Percentiles rank a stretch among this genome's conserved stretches.
phyloP scores from a whole-genome alignment of 371 early-diverging fungal genomes.

The Saksenaea vasiformis region DNA sequence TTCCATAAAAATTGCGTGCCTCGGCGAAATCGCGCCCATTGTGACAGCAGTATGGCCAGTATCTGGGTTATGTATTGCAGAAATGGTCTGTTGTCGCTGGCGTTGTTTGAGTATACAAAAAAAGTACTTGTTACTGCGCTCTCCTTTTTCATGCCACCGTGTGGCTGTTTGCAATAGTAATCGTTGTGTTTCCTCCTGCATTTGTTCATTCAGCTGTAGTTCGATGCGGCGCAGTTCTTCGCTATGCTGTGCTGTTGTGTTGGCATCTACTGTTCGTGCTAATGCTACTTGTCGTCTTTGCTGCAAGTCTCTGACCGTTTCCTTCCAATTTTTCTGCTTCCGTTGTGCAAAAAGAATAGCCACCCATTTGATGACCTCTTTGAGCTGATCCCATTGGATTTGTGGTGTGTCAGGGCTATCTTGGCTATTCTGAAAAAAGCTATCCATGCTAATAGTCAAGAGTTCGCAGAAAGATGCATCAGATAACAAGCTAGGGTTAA shows the following conservation, averaged over 20 bases:
- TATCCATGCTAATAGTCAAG: background rate
- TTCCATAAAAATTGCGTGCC: too few relatives aligned
- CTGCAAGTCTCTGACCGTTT: background rate
- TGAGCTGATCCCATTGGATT: background rate
- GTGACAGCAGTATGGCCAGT: too few relatives aligned
- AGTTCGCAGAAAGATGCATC: background rate
- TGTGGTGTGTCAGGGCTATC: background rate
- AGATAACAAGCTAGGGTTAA: conserved; percentile 4
- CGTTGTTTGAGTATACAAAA: too few relatives aligned
- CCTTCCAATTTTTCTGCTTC: background rate
- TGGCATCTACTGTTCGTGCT: too few relatives aligned
- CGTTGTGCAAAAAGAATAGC: background rate
- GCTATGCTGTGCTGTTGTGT: background rate
- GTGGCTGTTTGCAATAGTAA: conserved; percentile 3
- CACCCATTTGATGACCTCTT: background rate
- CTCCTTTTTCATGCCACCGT: too few relatives aligned
- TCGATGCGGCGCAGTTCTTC: background rate
- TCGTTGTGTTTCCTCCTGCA: conserved; percentile 8
- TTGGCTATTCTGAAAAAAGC: background rate
- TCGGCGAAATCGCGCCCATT: too few relatives aligned
- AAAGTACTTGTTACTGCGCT: too few relatives aligned
- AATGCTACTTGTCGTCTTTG: background rate
- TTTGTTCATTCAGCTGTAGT: background rate
- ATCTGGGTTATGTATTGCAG: too few relatives aligned
- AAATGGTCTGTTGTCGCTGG: too few relatives aligned